These are phyloP conservation scores for Tetrastigma voinierianum DNA, from an alignment of 164 flowering plant genomes.

Conservation along the genomic window DNA sequence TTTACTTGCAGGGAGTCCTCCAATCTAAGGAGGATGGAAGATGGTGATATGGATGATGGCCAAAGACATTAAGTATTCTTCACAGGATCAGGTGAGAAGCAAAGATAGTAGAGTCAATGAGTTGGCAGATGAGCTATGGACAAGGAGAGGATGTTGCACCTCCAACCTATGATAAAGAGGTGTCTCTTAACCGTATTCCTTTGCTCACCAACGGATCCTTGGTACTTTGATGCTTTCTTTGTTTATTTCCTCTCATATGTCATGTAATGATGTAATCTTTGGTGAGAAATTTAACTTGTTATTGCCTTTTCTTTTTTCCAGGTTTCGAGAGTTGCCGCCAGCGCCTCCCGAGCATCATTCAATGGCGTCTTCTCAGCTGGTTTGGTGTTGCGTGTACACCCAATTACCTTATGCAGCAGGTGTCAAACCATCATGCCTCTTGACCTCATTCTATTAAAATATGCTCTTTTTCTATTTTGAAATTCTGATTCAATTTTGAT, in stretches of 20 bases:
- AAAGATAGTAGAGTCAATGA: conserved; percentile 7
- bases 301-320: neutral
- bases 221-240: conserved; percentile 6
- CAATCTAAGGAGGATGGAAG: conserved; percentile 16
- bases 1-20: conserved; percentile 18
- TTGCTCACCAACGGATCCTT: conserved; percentile 12
- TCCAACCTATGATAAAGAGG: conserved; percentile 21
- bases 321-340: conserved; percentile 24
- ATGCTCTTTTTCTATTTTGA: neutral
- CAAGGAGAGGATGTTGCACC: conserved; percentile 13
- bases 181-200: conserved; percentile 20
- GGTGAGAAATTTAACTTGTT: neutral
- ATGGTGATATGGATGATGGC: conserved; percentile 7
- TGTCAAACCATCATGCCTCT: neutral
- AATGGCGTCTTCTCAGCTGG: conserved; percentile 22
- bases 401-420: conserved; percentile 1
- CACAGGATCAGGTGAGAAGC: conserved; percentile 4
- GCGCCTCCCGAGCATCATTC: conserved; percentile 22
- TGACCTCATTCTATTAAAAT: neutral
- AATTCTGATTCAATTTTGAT: neutral
- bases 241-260: neutral
- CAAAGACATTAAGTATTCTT: neutral
- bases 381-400: conserved; percentile 4
- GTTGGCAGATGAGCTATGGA: conserved; percentile 14
- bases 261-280: neutral